Conservation (phyloP, 1,284 basidiomycete genomes). For the Inonotus hispidus region DNA sequence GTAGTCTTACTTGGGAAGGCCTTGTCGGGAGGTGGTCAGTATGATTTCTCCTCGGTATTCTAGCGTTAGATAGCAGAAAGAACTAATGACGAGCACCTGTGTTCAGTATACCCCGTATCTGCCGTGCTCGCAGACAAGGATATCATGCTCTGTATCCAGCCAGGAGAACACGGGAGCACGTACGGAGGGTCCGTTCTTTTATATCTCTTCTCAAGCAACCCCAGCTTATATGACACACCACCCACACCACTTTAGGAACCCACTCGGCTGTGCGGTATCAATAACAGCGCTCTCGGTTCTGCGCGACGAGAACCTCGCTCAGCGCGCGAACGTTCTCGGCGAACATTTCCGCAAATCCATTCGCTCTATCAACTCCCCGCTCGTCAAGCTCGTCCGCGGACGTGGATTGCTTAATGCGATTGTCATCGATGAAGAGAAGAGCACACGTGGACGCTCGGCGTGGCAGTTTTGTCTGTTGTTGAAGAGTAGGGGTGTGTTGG, state of each 20-base stretch:
- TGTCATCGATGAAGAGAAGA: conserved; percentile 85
- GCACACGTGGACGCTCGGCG: conserved; percentile 73
- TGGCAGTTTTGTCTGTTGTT: conserved; percentile 96
- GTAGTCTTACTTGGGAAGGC: conserved; percentile 95
- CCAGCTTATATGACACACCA: background rate
- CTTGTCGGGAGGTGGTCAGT: conserved; percentile 82
- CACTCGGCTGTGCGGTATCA: conserved; percentile 91
- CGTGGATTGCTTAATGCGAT: conserved; percentile 91
- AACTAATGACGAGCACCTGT: background rate
- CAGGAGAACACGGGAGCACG: conserved; percentile 98
- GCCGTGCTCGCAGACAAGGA: conserved; percentile 88
- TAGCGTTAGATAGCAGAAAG: background rate
- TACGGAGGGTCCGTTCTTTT: conserved; percentile 70
- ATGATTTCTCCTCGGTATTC: conserved; percentile 1
- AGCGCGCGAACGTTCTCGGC: conserved; percentile 76
- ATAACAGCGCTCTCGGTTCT: conserved; percentile 89
- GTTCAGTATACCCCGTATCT: conserved; percentile 88
- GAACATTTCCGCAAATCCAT: conserved; percentile 75
- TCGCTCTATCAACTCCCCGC: conserved; percentile 58
- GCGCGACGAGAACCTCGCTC: conserved; percentile 78
- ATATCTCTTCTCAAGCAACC: background rate
- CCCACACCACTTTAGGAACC: conserved; percentile 56
- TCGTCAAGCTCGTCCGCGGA: conserved; percentile 75
- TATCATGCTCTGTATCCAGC: conserved; percentile 91
- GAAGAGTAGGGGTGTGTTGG: conserved; percentile 86